Base-by-base conservation (phyloP, 2,329 filamentous ascomycete genomes). In the Xylariaceae sp. region DNA sequence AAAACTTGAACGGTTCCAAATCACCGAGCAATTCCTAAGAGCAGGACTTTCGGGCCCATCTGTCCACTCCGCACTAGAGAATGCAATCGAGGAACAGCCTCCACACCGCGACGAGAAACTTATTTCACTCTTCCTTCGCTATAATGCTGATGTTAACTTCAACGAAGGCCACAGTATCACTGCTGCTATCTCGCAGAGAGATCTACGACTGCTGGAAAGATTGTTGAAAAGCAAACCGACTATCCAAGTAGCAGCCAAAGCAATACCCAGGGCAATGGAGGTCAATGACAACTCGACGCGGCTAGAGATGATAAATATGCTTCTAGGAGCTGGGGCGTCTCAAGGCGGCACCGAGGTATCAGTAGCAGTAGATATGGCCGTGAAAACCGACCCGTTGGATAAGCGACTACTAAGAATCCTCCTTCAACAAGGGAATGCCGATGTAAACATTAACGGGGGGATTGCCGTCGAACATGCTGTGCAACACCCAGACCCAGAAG, bases 71-170 rank as follows among this genome's bases (percentile, higher is more conserved):
- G 80, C 81, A 1, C 65, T 86, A 1, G 79, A 84, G 55, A 75
- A 79, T 20, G 79, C 79, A n/a, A 78, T 85, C 42, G 74, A 76
- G 14, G 78, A 83, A 42, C 73, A 76, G 12, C 73, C 74, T 1
- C 74, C 77, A 0, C 71, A 74, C 41, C 73, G 81, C 40, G 83
- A 86, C 40, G 76, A 79, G 42, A 73, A 75, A 1, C 69, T 86
- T 10, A 81, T 86, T 51, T 74, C 75, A 6, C 72, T 86, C 3
- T 70, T 86, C 2, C 70, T 86, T 4, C 73, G 75, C 2, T 73
- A 82, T 56, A 77, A 80, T 14, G 80, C 80, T 3, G 81, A 85
- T 46, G 75, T 83, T 40, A 84, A 83, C 59, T 81, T 79, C 51
- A 79, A 80, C 42, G 76, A 79, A 21, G 81, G 81, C 0, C 72